These are phyloP conservation scores for Debaryomyces robertsiae DNA, from an alignment of 1,139 yeast species.

Conservation along the genomic window DNA sequence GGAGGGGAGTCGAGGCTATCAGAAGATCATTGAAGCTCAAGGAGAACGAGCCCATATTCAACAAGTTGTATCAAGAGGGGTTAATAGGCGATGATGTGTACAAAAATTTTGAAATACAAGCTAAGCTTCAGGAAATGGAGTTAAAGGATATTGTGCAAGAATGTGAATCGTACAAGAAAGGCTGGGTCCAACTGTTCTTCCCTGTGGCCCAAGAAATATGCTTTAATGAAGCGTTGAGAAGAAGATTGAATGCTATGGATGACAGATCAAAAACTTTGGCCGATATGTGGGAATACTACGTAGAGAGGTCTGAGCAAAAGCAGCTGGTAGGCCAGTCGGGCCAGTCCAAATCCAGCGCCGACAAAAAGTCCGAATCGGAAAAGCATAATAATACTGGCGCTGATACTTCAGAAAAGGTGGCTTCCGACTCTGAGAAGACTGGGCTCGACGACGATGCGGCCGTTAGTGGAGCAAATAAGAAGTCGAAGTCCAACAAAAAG, in stretches of 20 bases:
- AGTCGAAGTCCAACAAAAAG: constrained; percentile 2
- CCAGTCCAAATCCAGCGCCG: not conserved
- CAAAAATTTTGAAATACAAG: constrained; percentile 77
- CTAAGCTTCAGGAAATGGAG: constrained; percentile 78
- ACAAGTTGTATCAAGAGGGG: constrained; percentile 79
- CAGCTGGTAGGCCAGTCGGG: not conserved
- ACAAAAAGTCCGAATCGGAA: not conserved
- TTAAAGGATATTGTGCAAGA: constrained; percentile 76
- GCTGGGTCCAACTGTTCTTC: constrained; percentile 79
- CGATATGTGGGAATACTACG: constrained; percentile 51
- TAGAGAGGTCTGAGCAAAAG: constrained; percentile 21
- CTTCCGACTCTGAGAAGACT: not conserved
- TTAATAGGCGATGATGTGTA: constrained; percentile 87
- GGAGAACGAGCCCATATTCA: constrained; percentile 69
- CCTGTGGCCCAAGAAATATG: constrained; percentile 87
- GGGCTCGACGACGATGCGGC: not conserved
- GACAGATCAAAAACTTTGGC: constrained; percentile 51
- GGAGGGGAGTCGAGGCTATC: constrained; percentile 73
- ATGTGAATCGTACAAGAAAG: constrained; percentile 71
- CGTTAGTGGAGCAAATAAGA: not conserved
- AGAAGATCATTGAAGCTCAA: constrained; percentile 70
- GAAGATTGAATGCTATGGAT: constrained; percentile 71
- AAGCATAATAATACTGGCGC: not conserved
- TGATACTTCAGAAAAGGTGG: not conserved
- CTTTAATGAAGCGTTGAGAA: constrained; percentile 85